Percentiles rank a stretch among this genome's conserved stretches.
These are phyloP conservation scores for Lentinus brumalis DNA, from an alignment of 768 basidiomycete species.

Conservation along the genomic window DNA sequence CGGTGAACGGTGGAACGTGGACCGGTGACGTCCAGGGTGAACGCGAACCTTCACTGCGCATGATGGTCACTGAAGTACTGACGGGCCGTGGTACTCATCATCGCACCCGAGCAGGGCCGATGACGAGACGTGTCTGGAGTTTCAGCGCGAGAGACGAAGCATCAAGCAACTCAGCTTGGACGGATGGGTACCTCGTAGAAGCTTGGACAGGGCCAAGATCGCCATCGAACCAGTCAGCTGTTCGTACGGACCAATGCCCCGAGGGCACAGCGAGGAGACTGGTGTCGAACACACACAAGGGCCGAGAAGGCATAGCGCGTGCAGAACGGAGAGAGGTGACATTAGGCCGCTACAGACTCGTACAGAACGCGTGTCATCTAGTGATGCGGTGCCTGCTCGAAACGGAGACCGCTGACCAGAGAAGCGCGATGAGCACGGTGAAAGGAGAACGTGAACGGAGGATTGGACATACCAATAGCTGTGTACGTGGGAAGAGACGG, in stretches of 20 bases:
- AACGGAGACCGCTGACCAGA: slow-evolving; percentile 74
- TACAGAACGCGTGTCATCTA: slow-evolving; percentile 14
- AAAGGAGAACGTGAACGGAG: background rate
- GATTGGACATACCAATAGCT: slow-evolving; percentile 39
- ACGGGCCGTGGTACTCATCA: no score
- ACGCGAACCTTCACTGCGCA: no score
- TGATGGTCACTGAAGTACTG: no score
- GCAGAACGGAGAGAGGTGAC: background rate
- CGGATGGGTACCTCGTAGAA: background rate
- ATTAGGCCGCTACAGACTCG: slow-evolving; percentile 9
- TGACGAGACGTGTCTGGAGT: no score
- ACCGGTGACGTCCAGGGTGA: no score
- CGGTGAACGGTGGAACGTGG: no score
- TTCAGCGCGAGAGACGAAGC: no score
- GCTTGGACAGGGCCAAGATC: background rate
- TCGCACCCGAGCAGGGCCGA: no score
- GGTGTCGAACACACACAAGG: background rate
- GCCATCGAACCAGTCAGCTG: background rate
- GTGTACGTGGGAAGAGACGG: slow-evolving; percentile 3
- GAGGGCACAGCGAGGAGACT: background rate
- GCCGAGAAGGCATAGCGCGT: background rate
- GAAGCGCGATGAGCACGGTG: background rate
- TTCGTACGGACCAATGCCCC: background rate
- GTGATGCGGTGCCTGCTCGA: slow-evolving; percentile 83
- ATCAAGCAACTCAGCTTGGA: no score